Evolutionary conservation across 768 basidiomycete species (phyloP), one percentile per base, ranked within the genome.

Genomic region (Mycena amicta): DNA sequence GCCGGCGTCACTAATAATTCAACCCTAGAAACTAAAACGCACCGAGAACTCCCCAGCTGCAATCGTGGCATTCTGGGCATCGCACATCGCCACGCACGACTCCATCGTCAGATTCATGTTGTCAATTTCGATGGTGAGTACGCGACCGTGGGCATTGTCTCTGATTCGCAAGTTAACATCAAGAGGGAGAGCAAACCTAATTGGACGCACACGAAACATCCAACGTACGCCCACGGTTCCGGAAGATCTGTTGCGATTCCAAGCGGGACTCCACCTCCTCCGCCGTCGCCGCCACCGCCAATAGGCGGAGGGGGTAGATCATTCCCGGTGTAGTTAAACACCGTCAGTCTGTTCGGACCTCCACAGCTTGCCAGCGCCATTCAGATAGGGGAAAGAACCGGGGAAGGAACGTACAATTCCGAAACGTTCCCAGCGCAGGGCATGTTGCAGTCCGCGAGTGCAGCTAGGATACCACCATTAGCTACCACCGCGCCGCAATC

Each of bases 261-360:
- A 50, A 71, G 72, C 5, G 78, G 77, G 13, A 70, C 60, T 2
- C 57, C 57, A 8, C 63, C 63, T 0, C 66, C 67, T 13, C 62
- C 68, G 4, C 71, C 75, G 5, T 74, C 77, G 12, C 75, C 75
- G 2, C 73, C 75, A 1, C 74, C 77, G 13, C 75, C 76, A 6
- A 67, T 69, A 20, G 66, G 59, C 15, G 67, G 68, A 23, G 67
- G 58, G n/a, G 83, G 80, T 23, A 85, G 74, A 55, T 73, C 70
- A 0, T 79, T 81, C 0, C 86, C 87, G 39, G 88, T 90, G 61
- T 82, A 89, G 68, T 89, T 88, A 70, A 88, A 91, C 2, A 86
- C 70, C 53, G 82, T 87, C 22, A 91, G 74, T 43, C 82, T 74
- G 66, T 87, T 79, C 0, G 89, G 86, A 30, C 90, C 90, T 22